Evolutionary conservation across 1,139 yeast genomes (phyloP), one percentile per base, ranked within the genome.

Genomic region (Taiozyma onychis): DNA sequence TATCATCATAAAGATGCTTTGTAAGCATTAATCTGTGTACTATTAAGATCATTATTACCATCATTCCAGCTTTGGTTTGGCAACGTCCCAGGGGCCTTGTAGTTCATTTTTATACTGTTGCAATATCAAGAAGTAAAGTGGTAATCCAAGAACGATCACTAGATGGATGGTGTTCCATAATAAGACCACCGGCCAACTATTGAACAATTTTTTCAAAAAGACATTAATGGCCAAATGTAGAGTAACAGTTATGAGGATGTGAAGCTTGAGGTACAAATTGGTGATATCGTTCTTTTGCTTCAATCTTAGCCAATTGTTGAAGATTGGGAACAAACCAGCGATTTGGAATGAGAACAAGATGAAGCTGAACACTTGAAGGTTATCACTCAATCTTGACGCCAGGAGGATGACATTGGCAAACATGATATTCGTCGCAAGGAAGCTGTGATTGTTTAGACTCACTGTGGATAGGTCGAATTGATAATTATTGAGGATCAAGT

Each of bases 31-130:
- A 27, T 28, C 13, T 11, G 32, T 32, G 4, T 14, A 32, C n/a
- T 6, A 22, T 16, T 39, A 27, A 28, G 22, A 39, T 37, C 28
- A 24, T 30, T 14, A 16, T 43, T 14, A 41, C 30, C 6, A 18
- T 37, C 24, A 37, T 18, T 37, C 41, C 6, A 75, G 65, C 14
- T 72, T 66, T 1, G 96, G 96, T 60, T 78, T 81, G 13, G 96
- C 96, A 1, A 87, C 83, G 66, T 89, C 97, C 97, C 97, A 89
- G 0, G 97, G 97, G 0, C 97, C 97, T 66, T 86, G 91, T 50
- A 89, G 72, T 64, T 88, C 96, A 64, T 88, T 88, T 66, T 89
- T 89, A 64, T 88, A 88, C 66, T 81, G 78, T 62, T 89, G 97
- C 41, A 89, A 69, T 43, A 77, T 76, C 49, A 88, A 67, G 58